These are phyloP conservation scores for Neofusicoccum umdonicola DNA, from an alignment of 2,329 filamentous ascomycete species.

Conservation along the genomic window DNA sequence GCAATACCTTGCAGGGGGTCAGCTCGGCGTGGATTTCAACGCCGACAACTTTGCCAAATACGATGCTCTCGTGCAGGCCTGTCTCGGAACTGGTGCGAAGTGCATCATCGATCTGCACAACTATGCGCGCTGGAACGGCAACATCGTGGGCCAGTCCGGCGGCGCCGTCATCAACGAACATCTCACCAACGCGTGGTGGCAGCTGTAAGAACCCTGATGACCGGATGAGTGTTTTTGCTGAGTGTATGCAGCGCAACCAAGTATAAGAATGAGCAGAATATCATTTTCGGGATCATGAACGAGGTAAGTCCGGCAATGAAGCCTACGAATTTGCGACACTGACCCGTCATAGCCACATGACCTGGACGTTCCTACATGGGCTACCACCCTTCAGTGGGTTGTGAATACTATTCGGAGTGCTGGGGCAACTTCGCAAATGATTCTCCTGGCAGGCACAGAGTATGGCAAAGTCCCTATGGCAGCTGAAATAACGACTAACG, in stretches of 20 bases:
- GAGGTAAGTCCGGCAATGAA: not conserved
- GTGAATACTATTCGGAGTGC: conserved; percentile 13
- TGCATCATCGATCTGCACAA: conserved; percentile 31
- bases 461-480: not conserved
- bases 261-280: not conserved
- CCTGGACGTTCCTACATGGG: conserved; percentile 7
- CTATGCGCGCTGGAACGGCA: conserved; percentile 23
- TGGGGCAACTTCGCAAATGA: conserved; percentile 7
- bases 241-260: not conserved
- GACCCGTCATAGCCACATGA: not conserved
- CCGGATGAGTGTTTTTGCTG: not conserved
- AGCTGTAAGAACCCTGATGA: not conserved
- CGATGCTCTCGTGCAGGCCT: conserved; percentile 29
- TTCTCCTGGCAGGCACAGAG: conserved; percentile 3
- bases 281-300: conserved; percentile 17
- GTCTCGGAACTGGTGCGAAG: conserved; percentile 25
- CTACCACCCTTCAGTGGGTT: conserved; percentile 10
- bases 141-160: conserved; percentile 10
- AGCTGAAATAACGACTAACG: not conserved
- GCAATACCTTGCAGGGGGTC: conserved; percentile 27
- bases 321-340: not conserved
- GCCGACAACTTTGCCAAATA: conserved; percentile 24
- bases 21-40: conserved; percentile 28
- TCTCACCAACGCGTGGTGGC: conserved; percentile 10
- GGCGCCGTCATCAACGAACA: not conserved